phyloP scores from a whole-genome alignment of 495 filamentous ascomycete species.

The Penicillium canescens region DNA sequence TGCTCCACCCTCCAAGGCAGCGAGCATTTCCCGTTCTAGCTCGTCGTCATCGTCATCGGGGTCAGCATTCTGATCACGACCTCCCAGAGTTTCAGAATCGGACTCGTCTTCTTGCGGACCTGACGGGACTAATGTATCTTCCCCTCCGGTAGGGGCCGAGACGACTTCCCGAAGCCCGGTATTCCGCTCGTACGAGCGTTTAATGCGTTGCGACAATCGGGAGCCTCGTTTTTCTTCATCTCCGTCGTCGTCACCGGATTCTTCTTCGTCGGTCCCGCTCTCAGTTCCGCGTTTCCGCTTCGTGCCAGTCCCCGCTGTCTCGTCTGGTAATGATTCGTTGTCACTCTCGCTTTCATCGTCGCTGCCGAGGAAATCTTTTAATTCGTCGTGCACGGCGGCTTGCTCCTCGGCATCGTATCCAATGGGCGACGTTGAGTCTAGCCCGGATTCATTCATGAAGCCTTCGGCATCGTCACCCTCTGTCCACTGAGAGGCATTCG shows the following conservation, averaged over 20 bases:
- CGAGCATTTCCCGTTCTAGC: constrained; percentile 66
- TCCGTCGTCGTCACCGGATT: constrained; percentile 28
- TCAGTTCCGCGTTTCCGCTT: constrained; percentile 45
- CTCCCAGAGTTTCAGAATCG: constrained; percentile 25
- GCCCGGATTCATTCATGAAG: constrained; percentile 33
- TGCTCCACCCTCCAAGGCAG: constrained; percentile 59
- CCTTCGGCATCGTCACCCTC: constrained; percentile 49
- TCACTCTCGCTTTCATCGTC: constrained; percentile 61
- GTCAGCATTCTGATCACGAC: constrained; percentile 15
- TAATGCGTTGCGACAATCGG: constrained; percentile 47
- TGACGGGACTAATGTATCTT: constrained; percentile 51
- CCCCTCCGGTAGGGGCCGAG: constrained; percentile 34
- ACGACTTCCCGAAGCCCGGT: constrained; percentile 48
- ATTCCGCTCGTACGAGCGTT: constrained; percentile 50
- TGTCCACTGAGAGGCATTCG: constrained; percentile 38
- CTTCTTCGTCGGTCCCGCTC: constrained; percentile 30
- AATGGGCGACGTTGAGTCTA: constrained; percentile 36
- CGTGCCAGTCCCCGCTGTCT: constrained; percentile 24
- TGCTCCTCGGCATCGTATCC: constrained; percentile 50
- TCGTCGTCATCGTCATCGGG: constrained; percentile 58
- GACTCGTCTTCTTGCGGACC: constrained; percentile 50
- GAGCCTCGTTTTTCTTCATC: constrained; percentile 40
- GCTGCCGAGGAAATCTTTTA: constrained; percentile 73
- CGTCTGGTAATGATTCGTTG: constrained; percentile 37
- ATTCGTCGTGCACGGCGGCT: constrained; percentile 63